These are phyloP conservation scores for Penicillium atrosanguineum DNA, from an alignment of 495 filamentous ascomycete genomes.

Conservation along the genomic window DNA sequence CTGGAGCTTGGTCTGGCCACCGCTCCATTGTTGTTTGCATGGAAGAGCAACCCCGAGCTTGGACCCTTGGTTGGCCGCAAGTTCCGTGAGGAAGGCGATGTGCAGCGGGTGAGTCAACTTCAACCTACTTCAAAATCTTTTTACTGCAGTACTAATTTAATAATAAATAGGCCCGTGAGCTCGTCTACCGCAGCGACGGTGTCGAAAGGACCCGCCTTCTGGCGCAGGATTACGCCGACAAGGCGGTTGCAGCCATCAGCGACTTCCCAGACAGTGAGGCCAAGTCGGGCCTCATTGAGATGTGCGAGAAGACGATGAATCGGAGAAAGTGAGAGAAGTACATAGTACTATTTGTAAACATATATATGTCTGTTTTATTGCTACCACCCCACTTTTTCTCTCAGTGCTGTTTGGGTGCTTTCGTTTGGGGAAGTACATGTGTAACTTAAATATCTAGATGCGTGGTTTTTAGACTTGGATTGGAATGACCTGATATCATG, in stretches of 20 bases:
- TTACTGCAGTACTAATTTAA: conserved; percentile 3
- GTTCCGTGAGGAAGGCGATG: conserved; percentile 80
- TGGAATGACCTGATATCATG: background rate
- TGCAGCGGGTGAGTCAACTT: conserved; percentile 61
- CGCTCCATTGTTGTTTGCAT: conserved; percentile 93
- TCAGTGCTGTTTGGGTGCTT: conserved; percentile 7
- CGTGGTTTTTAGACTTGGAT: conserved; percentile 8
- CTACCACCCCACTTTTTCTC: background rate
- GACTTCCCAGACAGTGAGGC: conserved; percentile 88
- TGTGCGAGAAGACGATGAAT: conserved; percentile 89
- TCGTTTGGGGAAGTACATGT: conserved; percentile 20
- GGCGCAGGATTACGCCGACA: conserved; percentile 85
- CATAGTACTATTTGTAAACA: conserved; percentile 22
- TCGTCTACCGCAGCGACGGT: conserved; percentile 80
- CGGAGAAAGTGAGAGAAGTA: conserved; percentile 63
- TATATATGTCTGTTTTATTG: conserved; percentile 15
- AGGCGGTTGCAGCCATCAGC: conserved; percentile 78
- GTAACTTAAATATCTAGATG: conserved; percentile 21
- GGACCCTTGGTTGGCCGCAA: conserved; percentile 89
- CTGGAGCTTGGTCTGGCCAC: conserved; percentile 91
- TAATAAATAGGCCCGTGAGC: conserved; percentile 66
- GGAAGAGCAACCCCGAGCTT: conserved; percentile 83
- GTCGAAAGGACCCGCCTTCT: conserved; percentile 86
- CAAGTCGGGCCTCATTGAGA: conserved; percentile 84
- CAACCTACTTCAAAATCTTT: background rate